Percentiles rank a stretch among this genome's conserved stretches.
Evolutionary conservation across 1,284 basidiomycete species (phyloP).

Genomic region (Cutaneotrichosporon curvatum): DNA sequence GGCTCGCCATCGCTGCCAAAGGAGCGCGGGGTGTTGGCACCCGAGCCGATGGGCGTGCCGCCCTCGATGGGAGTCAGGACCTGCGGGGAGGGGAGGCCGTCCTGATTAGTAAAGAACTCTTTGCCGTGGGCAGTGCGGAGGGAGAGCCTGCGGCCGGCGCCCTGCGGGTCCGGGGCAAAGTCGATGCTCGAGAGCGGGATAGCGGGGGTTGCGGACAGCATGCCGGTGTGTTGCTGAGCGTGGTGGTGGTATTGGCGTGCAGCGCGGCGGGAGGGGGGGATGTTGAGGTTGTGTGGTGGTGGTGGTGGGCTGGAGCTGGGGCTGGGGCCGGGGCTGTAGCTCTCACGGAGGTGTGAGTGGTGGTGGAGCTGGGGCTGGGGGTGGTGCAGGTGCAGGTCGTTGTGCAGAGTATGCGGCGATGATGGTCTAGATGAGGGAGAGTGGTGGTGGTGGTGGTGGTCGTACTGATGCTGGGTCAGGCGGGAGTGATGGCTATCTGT

Average conservation of each 20-base stretch:
- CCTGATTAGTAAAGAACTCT: slow-evolving; percentile 37
- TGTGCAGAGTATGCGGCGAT: too few relatives aligned
- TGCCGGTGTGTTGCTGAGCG: slow-evolving; percentile 10
- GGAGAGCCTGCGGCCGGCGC: slow-evolving; percentile 27
- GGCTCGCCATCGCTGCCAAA: slow-evolving; percentile 15
- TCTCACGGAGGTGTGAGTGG: too few relatives aligned
- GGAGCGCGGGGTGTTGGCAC: slow-evolving; percentile 15
- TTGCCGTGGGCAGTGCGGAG: slow-evolving; percentile 38
- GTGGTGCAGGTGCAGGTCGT: too few relatives aligned
- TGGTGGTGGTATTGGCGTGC: neutral
- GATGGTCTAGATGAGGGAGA: too few relatives aligned
- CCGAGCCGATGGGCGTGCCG: slow-evolving; percentile 21
- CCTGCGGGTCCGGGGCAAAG: slow-evolving; percentile 20
- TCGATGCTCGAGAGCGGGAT: slow-evolving; percentile 40
- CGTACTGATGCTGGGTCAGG: too few relatives aligned
- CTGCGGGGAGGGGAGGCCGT: slow-evolving; percentile 41
- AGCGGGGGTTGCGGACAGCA: slow-evolving; percentile 43
- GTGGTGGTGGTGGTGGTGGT: too few relatives aligned
- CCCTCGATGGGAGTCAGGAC: slow-evolving; percentile 37
- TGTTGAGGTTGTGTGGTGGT: neutral
- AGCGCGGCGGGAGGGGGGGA: neutral
- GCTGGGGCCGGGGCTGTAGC: too few relatives aligned
- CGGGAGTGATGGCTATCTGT: too few relatives aligned
- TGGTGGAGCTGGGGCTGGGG: too few relatives aligned
- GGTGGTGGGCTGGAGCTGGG: too few relatives aligned